Evolutionary conservation across 2,329 filamentous ascomycete species (phyloP).

Genomic region (Pleomassaria siparia): DNA sequence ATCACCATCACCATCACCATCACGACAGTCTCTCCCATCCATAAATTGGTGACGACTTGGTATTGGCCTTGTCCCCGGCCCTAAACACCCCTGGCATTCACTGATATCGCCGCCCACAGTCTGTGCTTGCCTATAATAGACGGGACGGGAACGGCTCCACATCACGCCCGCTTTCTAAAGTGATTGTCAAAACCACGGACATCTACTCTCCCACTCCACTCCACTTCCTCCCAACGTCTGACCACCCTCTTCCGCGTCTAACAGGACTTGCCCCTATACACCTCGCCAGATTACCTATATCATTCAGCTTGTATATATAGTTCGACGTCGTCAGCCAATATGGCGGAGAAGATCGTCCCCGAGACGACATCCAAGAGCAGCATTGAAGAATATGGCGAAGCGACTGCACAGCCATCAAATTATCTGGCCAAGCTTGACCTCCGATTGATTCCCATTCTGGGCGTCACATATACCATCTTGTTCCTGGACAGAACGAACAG

Average conservation of each 20-base stretch:
- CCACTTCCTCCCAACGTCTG: neutral
- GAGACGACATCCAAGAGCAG: conserved; percentile 14
- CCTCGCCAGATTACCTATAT: neutral
- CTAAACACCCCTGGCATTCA: conserved; percentile 1
- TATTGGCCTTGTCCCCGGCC: neutral
- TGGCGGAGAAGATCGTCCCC: conserved; percentile 19
- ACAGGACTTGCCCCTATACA: neutral
- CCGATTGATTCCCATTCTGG: conserved; percentile 64
- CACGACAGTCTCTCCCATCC: too few species aligned
- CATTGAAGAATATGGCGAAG: conserved; percentile 13
- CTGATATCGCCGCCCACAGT: neutral
- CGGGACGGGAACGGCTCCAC: neutral
- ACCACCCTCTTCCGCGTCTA: neutral
- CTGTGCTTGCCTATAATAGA: neutral
- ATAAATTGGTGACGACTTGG: too few species aligned
- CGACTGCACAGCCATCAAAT: conserved; percentile 32
- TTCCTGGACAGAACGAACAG: conserved; percentile 69
- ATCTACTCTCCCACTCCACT: neutral
- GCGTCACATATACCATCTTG: conserved; percentile 69
- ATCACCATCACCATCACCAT: too few species aligned
- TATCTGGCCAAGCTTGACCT: conserved; percentile 63
- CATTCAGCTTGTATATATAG: neutral
- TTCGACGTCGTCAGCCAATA: neutral
- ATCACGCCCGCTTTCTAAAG: neutral
- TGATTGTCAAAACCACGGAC: neutral